Evolutionary conservation across 1,284 basidiomycete species (phyloP), one percentile per base, ranked within the genome.

Genomic region (Athelia sp.): DNA sequence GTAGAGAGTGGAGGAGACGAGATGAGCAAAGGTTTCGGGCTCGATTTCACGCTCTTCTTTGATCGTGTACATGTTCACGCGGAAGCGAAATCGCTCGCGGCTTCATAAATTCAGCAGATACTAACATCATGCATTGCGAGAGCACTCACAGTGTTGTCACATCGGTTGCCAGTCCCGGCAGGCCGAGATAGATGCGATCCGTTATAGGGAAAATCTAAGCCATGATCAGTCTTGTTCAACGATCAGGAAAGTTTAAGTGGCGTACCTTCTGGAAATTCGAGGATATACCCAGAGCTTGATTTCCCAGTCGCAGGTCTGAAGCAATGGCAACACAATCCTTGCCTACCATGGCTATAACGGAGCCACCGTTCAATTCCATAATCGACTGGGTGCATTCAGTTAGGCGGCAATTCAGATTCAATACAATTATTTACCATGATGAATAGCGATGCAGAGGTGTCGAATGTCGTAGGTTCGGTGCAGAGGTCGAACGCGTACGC

Each of bases 241-340:
- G 48, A 35, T 4, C 23, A 2, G 24, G 13, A 31, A 2, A 18
- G 22, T 15, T 13, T 13, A 26, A 18, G 43, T 15, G 24, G 57
- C 70, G 45, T 52, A 93, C 93, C 83, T 94, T 98, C 69, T 98
- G 90, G 64, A 96, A 98, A 73, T 98, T 90, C 54, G 86, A 84
- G 4, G 95, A 88, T 46, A 99, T 84, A 38, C 91, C 88, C 60
- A 97, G 71, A 11, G 90, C 84, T 66, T 96, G 90, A 60, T 90
- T 90, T 54, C 97, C 97, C 53, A 99, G 74, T 55, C 97, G 84
- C 58, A 98, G 69, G 73, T 99, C 97, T 48, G 87, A 93, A 29
- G 97, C 97, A 71, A 99, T 99, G 50, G 96, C 97, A 52, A 99
- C 97, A 68, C 97, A 99, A 63, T 95, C 91, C 75, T 98, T 98